Evolutionary conservation across 179 eudicot species (phyloP), one percentile per base, ranked within the genome.

Genomic region (Beta lomatogona): DNA sequence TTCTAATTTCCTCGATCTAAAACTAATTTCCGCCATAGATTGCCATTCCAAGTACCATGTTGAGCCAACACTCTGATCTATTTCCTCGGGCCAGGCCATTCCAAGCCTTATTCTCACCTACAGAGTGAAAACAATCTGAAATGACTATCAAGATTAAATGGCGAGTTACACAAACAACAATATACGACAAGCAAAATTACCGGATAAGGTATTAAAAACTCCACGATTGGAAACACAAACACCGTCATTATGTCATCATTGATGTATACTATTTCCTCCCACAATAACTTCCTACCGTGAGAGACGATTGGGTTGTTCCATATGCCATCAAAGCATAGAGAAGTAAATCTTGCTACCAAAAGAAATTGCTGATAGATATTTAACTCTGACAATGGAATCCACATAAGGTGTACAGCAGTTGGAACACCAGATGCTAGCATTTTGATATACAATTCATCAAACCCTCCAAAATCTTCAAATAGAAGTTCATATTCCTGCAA

Each of bases 11-110:
- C 94, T 88, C 41, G 90, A 80, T 82, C 59, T 87, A 86, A 91
- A 88, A 77, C 82, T 91, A 83, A 57, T 83, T 80, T 91, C 93
- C 73, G 93, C 92, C 85, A 87, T 92, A 72, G 97, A 88, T 83
- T 92, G 97, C 98, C 97, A 93, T 78, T 86, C 86, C 87, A 91
- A 83, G 82, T 92, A 93, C 95, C 97, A 93, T 45, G 93, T 88
- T 76, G 93, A 89, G 82, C 88, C 94, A 53, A 81, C 85, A 72
- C 88, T 68, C 83, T 83, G 86, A 81, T 90, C 90, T 12, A 83
- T 78, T 77, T 87, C 90, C 86, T 91, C 95, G 18, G 95, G 97
- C 93, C 92, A 91, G 15, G 93, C 94, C 94, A 90, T 91, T 52
- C 97, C 97, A 84, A 90, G 81, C 73, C 65, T 83, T 73, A 89